Evolutionary conservation across 106 monocot species (phyloP), one percentile per base, ranked within the genome.

Genomic region (Posidonia australis): DNA sequence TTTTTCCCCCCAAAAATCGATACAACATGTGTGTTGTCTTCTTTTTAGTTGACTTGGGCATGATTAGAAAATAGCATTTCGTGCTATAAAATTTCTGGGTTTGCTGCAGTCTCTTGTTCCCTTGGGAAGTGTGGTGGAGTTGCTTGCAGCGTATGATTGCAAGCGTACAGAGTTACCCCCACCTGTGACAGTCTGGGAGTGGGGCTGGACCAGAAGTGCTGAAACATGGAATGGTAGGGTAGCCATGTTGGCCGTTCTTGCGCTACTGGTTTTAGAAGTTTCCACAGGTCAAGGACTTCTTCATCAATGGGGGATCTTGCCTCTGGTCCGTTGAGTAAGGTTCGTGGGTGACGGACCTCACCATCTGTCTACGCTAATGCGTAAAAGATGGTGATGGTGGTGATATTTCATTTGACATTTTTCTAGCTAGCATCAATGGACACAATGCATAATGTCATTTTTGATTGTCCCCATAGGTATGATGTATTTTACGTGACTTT

Each of bases 201-300:
- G 96, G 96, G 96, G 90, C 10, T 90, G 96, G 96, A 98, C 96
- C 1, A 98, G 80, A 75, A 90, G 96, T 46, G 90, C 96, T 0
- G 96, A 98, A 67, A 90, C 90, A 19, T 98, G 96, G 96, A 98
- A 98, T 24, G 96, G 96, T 20, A 69, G 96, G 51, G 87, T 84
- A n/a, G 90, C 96, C 60, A 98, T 96, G 96, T 17, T 96, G 10
- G 90, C 96, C 1, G 96, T 98, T 25, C 82, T 98, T 16, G 78
- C 65, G 17, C 45, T 98, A 14, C 59, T 98, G 51, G 75, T 85
- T 30, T 54, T 98, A 5, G 96, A 98, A 69, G 87, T 98, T 44
- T 90, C 96, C 26, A 84, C 90, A 11, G 96, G 96, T 3, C 25
- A 90, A 58, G 96, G 90, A 32, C 86, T 96, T 74, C 70, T 96